These are phyloP conservation scores for Wickerhamomyces bovis DNA, from an alignment of 805 yeast genomes.

Conservation along the genomic window DNA sequence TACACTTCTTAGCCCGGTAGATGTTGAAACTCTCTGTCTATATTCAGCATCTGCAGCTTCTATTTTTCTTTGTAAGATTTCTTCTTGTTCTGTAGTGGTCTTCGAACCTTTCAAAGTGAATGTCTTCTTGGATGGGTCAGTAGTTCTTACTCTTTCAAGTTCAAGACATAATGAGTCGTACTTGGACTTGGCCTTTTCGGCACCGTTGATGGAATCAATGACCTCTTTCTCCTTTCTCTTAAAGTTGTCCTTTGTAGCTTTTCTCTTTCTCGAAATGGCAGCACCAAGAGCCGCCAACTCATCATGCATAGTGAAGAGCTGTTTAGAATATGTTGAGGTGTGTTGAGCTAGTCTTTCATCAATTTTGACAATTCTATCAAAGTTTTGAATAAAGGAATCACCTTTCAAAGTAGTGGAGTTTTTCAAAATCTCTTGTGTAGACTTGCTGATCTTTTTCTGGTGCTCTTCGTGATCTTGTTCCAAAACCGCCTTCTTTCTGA, in stretches of 20 bases:
- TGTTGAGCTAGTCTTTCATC: conserved; percentile 75
- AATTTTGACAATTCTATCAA: conserved; percentile 64
- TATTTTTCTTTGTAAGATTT: conserved; percentile 75
- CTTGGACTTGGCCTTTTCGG: conserved; percentile 80
- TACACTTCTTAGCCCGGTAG: conserved; percentile 69
- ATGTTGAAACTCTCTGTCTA: conserved; percentile 64
- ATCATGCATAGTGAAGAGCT: conserved; percentile 78
- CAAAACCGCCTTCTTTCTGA: conserved; percentile 69
- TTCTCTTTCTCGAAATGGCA: conserved; percentile 68
- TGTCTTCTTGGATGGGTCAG: conserved; percentile 81
- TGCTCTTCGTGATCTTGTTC: conserved; percentile 79
- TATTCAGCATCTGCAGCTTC: conserved; percentile 84
- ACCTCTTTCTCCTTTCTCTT: conserved; percentile 79
- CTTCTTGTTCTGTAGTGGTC: conserved; percentile 80
- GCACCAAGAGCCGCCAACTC: conserved; percentile 69
- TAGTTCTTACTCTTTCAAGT: conserved; percentile 69
- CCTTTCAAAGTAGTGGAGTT: conserved; percentile 39
- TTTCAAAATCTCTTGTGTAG: conserved; percentile 44
- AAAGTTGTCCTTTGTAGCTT: conserved; percentile 75
- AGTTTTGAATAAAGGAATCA: conserved; percentile 60
- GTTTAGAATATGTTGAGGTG: conserved; percentile 69
- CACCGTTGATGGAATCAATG: conserved; percentile 69
- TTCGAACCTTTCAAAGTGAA: conserved; percentile 75
- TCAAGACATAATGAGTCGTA: conserved; percentile 82
- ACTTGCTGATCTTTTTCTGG: conserved; percentile 60